Evolutionary conservation across 2,329 filamentous ascomycete genomes (phyloP).

Genomic region (Leptographium lundbergii): DNA sequence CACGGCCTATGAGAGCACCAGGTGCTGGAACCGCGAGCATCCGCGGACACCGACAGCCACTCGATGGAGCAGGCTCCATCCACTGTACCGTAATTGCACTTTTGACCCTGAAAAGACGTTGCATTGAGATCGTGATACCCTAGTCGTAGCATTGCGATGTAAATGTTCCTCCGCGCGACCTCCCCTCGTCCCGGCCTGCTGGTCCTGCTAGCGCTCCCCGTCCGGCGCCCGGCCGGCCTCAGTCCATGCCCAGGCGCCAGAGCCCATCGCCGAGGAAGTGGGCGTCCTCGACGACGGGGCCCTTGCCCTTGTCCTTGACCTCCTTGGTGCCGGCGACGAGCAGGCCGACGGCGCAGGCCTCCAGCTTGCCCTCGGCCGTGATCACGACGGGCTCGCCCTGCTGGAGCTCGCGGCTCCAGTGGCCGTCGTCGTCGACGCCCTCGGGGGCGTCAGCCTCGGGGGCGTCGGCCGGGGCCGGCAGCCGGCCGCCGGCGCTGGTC

Average conservation of each 20-base stretch:
- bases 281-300: conserved; percentile 82
- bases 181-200: too few species aligned
- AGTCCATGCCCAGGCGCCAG: conserved; percentile 56
- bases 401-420: conserved; percentile 55
- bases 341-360: conserved; percentile 78
- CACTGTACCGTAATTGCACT: too few species aligned
- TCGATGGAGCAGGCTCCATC: too few species aligned
- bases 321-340: conserved; percentile 78
- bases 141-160: too few species aligned
- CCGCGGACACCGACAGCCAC: too few species aligned
- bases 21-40: too few species aligned
- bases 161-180: too few species aligned
- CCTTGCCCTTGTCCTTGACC: conserved; percentile 90
- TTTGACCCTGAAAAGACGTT: too few species aligned
- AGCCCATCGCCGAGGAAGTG: conserved; percentile 92
- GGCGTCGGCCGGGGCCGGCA: conserved; percentile 42
- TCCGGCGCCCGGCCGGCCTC: too few species aligned
- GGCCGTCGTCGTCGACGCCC: conserved; percentile 35
- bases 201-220: too few species aligned
- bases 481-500: conserved; percentile 66
- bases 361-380: conserved; percentile 83
- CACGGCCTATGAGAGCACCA: too few species aligned
- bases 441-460: conserved; percentile 22
- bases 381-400: conserved; percentile 80
- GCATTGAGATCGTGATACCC: too few species aligned